Base-by-base conservation (phyloP, 2,329 filamentous ascomycete species). In the Ophiosphaerella korrae region DNA sequence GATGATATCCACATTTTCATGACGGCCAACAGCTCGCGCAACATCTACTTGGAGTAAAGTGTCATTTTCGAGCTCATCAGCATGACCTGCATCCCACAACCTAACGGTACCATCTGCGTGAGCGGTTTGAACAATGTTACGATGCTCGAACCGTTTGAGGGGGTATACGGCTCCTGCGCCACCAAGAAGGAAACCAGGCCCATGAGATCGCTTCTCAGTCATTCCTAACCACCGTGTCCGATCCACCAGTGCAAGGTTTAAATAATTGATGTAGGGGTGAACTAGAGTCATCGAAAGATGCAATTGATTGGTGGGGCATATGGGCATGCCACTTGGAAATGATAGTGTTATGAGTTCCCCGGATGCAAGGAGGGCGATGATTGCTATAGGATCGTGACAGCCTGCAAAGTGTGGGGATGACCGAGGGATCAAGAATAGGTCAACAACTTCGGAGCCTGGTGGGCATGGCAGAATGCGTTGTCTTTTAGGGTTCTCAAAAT, bases 41-140 rank as follows among this genome's bases (percentile, higher is more conserved):
- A 97, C 80, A 65, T 99, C 93, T 5, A 96, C 86, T 75, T 99
- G 93, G 21, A 97, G 77, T 45, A 90, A 82, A 3, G 81, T 80
- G 11, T 85, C 82, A 64, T 97, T 97, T 73, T 99, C 94, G 43
- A 99, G 89, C 65, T 97, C 90, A 67, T 99, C 94, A 12, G 86
- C 89, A 65, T 96, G 89, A 0, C 94, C 94, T 16, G 88, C 85
- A 73, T 99, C 94, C 92, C 92, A 99, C 6, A 97, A 79, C 29
- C 92, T 83, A n/a, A 99, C 80, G 0, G 89, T 95, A 45, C 92
- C 91, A 73, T 99, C 94, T 3, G 88, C 91, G 71, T 99, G 93
- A 0, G 91, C 88, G 4, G 90, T 90, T 54, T 93, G 88, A 6
- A 96, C 82, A 38, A 97, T 84, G 50, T 92, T 96, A 41, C 94